phyloP scores from a whole-genome alignment of 805 yeast genomes.

The Candida peoriensis region DNA sequence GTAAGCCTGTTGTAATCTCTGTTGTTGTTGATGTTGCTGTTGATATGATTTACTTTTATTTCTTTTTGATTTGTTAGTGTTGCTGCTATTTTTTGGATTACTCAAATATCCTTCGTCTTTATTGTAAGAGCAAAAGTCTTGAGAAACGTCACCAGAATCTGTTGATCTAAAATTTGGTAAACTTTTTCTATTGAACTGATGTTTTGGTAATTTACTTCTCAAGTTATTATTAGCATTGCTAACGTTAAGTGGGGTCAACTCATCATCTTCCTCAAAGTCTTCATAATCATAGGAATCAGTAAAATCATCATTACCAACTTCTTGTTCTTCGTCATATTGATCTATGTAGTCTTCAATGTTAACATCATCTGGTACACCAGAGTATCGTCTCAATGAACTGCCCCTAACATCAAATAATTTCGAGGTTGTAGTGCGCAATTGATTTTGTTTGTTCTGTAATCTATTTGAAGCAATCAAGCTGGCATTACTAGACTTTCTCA shows the following conservation, averaged over 20 bases:
- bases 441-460: slow-evolving; percentile 16
- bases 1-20: slow-evolving; percentile 22
- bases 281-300: slow-evolving; percentile 23
- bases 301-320: slow-evolving; percentile 27
- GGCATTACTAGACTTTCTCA: slow-evolving; percentile 15
- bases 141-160: slow-evolving; percentile 10
- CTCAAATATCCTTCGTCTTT: slow-evolving; percentile 9
- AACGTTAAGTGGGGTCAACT: slow-evolving; percentile 22
- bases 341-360: slow-evolving; percentile 39
- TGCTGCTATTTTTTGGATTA: no score
- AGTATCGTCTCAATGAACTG: slow-evolving; percentile 65
- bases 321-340: slow-evolving; percentile 36
- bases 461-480: slow-evolving; percentile 6
- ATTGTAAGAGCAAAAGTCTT: slow-evolving; percentile 3
- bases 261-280: slow-evolving; percentile 23
- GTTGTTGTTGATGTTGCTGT: slow-evolving; percentile 14
- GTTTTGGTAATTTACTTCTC: slow-evolving; percentile 14
- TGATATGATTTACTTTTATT: slow-evolving; percentile 17
- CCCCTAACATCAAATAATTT: slow-evolving; percentile 70
- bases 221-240: slow-evolving; percentile 18
- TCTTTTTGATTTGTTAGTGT: slow-evolving; percentile 10
- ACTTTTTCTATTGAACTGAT: slow-evolving; percentile 25
- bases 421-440: slow-evolving; percentile 63
- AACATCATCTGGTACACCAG: slow-evolving; percentile 62
- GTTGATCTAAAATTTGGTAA: slow-evolving; percentile 15